phyloP scores from a whole-genome alignment of 371 early-diverging fungal species.

The Chytridiales sp. region DNA sequence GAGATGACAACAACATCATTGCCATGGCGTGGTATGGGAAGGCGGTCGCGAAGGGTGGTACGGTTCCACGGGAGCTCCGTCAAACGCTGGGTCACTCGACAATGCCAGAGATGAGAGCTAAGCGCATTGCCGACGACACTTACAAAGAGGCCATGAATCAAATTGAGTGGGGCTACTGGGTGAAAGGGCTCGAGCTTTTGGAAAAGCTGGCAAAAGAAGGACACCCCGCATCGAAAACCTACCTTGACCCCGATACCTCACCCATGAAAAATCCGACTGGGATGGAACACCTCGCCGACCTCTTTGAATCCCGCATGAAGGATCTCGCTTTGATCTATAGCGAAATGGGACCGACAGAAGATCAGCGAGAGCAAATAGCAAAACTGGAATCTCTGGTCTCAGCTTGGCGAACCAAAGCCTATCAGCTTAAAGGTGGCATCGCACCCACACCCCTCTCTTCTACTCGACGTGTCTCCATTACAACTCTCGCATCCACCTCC shows the following conservation, averaged over 20 bases:
- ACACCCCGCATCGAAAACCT: not conserved
- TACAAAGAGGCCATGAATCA: constrained; percentile 6
- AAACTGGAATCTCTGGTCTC: too few relatives aligned
- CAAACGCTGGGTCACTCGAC: not conserved
- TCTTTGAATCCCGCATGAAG: constrained; percentile 5
- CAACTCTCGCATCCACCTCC: not conserved
- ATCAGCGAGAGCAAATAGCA: too few relatives aligned
- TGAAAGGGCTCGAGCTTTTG: not conserved
- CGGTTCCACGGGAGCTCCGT: not conserved
- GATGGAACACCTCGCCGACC: constrained; percentile 1
- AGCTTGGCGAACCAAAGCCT: constrained; percentile 3
- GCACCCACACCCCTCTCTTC: not conserved
- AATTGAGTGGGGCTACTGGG: constrained; percentile 10
- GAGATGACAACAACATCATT: not conserved
- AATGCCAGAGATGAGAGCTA: not conserved
- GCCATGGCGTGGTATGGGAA: constrained; percentile 1
- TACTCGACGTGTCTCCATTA: not conserved
- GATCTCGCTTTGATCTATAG: too few relatives aligned
- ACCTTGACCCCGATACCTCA: not conserved
- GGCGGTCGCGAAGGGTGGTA: not conserved
- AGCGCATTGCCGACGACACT: not conserved
- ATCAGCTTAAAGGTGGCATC: not conserved
- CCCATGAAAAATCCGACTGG: constrained; percentile 12
- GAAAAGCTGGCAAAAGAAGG: constrained; percentile 4
- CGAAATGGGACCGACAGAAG: too few relatives aligned